phyloP scores from a whole-genome alignment of 129 eudicot genomes.

The Ambrosia artemisiifolia region DNA sequence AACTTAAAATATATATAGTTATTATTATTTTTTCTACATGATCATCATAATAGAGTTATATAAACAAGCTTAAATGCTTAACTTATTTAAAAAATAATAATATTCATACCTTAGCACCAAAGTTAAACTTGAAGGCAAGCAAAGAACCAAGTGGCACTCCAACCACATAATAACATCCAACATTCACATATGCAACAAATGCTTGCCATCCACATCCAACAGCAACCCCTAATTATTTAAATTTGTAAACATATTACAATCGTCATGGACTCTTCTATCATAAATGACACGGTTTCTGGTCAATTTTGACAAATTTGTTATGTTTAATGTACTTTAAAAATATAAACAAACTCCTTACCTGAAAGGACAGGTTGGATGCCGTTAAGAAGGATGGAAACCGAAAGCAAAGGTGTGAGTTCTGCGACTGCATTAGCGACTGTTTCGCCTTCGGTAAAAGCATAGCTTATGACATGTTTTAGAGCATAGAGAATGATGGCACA shows the following conservation, averaged over 20 bases:
- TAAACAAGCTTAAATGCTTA: neutral
- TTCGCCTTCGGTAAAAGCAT: slow-evolving; percentile 43
- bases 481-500: slow-evolving; percentile 38
- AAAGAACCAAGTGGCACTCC: slow-evolving; percentile 57
- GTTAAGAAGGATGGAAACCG: slow-evolving; percentile 37
- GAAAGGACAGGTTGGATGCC: slow-evolving; percentile 56
- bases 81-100: neutral
- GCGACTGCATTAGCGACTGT: slow-evolving; percentile 45
- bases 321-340: too few species aligned
- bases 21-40: too few species aligned
- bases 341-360: slow-evolving; percentile 14
- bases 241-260: neutral
- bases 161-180: slow-evolving; percentile 54
- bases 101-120: slow-evolving; percentile 49
- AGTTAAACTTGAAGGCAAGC: slow-evolving; percentile 44
- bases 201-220: slow-evolving; percentile 77
- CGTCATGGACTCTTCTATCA: neutral
- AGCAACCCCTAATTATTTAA: slow-evolving; percentile 43
- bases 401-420: slow-evolving; percentile 41
- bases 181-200: slow-evolving; percentile 67
- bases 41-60: too few species aligned
- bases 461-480: slow-evolving; percentile 42
- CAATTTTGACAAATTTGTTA: neutral
- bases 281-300: neutral
- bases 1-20: too few species aligned